These are phyloP conservation scores for Globisporangium cystogenes DNA, from an alignment of 352 stramenopile genomes.

Conservation along the genomic window DNA sequence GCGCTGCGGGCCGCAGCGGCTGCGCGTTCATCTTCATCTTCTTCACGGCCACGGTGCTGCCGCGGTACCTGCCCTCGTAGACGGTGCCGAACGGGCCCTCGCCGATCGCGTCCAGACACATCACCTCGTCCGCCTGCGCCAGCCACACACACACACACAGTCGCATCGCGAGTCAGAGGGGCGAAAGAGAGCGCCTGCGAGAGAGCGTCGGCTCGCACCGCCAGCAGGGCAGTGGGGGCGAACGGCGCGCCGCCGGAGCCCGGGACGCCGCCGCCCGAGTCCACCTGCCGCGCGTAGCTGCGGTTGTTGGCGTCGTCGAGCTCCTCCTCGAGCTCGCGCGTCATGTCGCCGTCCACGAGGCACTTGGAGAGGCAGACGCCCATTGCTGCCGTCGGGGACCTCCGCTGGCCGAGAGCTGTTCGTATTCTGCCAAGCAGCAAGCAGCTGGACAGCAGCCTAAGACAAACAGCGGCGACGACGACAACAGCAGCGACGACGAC, in stretches of 20 bases:
- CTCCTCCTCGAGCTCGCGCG: constrained; percentile 76
- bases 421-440: no score
- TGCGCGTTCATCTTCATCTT: constrained; percentile 80
- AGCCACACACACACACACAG: no score
- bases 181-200: no score
- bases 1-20: constrained; percentile 42
- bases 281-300: constrained; percentile 41
- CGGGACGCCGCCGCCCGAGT: background rate
- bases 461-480: no score
- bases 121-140: constrained; percentile 82
- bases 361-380: constrained; percentile 84
- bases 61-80: constrained; percentile 84
- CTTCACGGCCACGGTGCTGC: constrained; percentile 81
- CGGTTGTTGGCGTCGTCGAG: constrained; percentile 59
- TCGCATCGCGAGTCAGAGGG: no score
- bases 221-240: constrained; percentile 67
- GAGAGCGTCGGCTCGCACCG: constrained; percentile 25
- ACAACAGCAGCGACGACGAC: no score
- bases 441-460: no score
- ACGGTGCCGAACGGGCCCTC: constrained; percentile 76
- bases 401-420: no score
- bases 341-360: constrained; percentile 82
- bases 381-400: constrained; percentile 60
- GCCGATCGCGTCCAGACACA: constrained; percentile 73
- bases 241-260: constrained; percentile 50